phyloP scores from a whole-genome alignment of 208 protist species.

The Trypanosoma theileri region DNA sequence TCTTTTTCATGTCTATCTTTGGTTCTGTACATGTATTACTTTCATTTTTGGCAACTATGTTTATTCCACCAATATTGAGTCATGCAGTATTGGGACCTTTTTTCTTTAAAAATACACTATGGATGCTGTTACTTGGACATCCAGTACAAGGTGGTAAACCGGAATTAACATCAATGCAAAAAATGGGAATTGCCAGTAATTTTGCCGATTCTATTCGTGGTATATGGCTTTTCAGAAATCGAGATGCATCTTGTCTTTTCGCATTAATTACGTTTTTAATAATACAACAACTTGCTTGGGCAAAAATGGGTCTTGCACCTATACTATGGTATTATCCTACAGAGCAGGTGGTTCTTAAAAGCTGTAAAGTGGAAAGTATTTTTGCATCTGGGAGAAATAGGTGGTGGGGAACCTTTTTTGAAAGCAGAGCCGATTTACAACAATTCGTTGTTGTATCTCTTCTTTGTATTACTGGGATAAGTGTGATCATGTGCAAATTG shows the following conservation, averaged over 20 bases:
- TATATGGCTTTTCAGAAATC: slow-evolving; percentile 56
- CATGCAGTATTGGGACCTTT: slow-evolving; percentile 46
- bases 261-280: slow-evolving; percentile 39
- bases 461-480: slow-evolving; percentile 29
- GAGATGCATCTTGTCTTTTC: slow-evolving; percentile 57
- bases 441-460: slow-evolving; percentile 32
- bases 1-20: slow-evolving; percentile 39
- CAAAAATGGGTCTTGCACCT: slow-evolving; percentile 42
- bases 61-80: slow-evolving; percentile 57
- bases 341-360: background rate
- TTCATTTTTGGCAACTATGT: slow-evolving; percentile 27
- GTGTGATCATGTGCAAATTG: slow-evolving; percentile 45
- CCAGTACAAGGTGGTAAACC: slow-evolving; percentile 50
- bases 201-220: slow-evolving; percentile 57
- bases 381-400: background rate
- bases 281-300: slow-evolving; percentile 57
- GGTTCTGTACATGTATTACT: slow-evolving; percentile 39
- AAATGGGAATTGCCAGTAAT: slow-evolving; percentile 39
- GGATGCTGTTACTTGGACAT: slow-evolving; percentile 38
- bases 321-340: slow-evolving; percentile 26
- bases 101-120: slow-evolving; percentile 70
- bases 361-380: background rate
- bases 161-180: slow-evolving; percentile 12
- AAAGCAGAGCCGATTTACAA: slow-evolving; percentile 12
- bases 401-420: slow-evolving; percentile 15